A percentile compares a stretch with the other conserved stretches of the same genome.
Evolutionary conservation across 2,329 filamentous ascomycete genomes (phyloP).

Genomic region (Pestalotiopsis sp.): DNA sequence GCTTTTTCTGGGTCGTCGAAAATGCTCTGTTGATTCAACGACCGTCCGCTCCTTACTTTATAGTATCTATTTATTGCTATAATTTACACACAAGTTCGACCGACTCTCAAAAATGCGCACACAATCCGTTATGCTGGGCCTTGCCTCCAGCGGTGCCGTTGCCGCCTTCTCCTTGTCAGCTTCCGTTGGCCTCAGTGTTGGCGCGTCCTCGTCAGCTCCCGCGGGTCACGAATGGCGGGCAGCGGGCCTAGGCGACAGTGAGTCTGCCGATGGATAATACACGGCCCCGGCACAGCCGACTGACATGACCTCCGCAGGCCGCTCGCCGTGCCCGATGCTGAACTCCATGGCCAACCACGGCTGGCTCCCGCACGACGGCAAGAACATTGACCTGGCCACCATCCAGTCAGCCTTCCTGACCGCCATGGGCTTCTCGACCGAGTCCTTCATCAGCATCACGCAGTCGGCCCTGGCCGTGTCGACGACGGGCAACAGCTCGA

Average conservation of each 20-base stretch:
- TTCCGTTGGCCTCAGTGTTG: not conserved
- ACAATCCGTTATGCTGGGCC: not conserved
- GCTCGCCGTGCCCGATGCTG: constrained; percentile 9
- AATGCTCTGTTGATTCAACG: not conserved
- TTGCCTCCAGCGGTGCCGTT: constrained; percentile 2
- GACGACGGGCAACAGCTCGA: constrained; percentile 12
- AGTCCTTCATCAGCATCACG: constrained; percentile 2
- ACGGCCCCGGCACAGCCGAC: not conserved
- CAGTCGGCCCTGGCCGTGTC: constrained; percentile 5
- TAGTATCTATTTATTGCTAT: not conserved
- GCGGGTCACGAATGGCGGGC: constrained; percentile 3
- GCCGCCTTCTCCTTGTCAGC: not conserved
- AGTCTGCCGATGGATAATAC: not conserved
- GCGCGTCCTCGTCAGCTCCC: not conserved
- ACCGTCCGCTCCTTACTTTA: not conserved
- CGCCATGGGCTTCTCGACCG: constrained; percentile 4
- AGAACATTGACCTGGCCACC: constrained; percentile 6
- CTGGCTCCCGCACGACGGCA: constrained; percentile 8
- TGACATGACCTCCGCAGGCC: not conserved
- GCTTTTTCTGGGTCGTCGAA: not conserved
- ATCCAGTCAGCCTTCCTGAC: not conserved
- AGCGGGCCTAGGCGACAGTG: constrained; percentile 3
- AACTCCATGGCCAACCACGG: constrained; percentile 12
- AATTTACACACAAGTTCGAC: not conserved
- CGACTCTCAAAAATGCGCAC: not conserved